phyloP scores from a whole-genome alignment of 2,329 filamentous ascomycete species.

The Neofusicoccum ribis region DNA sequence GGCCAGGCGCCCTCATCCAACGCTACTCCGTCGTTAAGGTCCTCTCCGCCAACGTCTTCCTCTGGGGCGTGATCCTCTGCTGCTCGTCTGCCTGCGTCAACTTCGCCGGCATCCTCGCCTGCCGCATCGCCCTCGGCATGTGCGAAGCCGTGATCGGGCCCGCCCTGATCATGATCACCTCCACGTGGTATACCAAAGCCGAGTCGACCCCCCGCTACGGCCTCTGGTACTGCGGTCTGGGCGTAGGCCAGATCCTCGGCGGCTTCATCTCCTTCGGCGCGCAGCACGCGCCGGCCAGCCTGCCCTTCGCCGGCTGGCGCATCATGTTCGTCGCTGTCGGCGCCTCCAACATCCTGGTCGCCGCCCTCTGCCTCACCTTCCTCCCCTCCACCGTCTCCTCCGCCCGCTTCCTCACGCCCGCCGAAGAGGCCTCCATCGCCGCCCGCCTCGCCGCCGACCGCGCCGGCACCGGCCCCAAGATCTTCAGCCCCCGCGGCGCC shows the following conservation, averaged over 20 bases:
- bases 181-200: conserved; percentile 58
- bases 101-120: conserved; percentile 55
- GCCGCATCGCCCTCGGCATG: conserved; percentile 56
- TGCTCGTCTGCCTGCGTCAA: conserved; percentile 56
- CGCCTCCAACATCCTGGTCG: conserved; percentile 42
- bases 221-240: conserved; percentile 59
- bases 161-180: conserved; percentile 61
- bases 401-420: not conserved
- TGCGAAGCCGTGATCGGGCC: conserved; percentile 63
- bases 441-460: not conserved
- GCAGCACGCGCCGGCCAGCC: conserved; percentile 45
- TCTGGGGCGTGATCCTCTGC: conserved; percentile 9
- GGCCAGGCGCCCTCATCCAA: conserved; percentile 18
- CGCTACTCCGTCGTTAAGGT: conserved; percentile 19
- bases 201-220: conserved; percentile 62
- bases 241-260: conserved; percentile 40
- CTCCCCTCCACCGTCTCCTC: not conserved
- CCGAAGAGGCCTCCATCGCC: not conserved
- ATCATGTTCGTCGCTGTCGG: conserved; percentile 53
- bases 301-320: conserved; percentile 50
- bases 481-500: not conserved
- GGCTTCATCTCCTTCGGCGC: conserved; percentile 59
- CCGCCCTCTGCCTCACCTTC: conserved; percentile 29
- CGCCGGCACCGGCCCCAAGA: conserved; percentile 1
- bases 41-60: not conserved